Base-by-base conservation (phyloP, 2,329 filamentous ascomycete species). In the Xylogone sp. region DNA sequence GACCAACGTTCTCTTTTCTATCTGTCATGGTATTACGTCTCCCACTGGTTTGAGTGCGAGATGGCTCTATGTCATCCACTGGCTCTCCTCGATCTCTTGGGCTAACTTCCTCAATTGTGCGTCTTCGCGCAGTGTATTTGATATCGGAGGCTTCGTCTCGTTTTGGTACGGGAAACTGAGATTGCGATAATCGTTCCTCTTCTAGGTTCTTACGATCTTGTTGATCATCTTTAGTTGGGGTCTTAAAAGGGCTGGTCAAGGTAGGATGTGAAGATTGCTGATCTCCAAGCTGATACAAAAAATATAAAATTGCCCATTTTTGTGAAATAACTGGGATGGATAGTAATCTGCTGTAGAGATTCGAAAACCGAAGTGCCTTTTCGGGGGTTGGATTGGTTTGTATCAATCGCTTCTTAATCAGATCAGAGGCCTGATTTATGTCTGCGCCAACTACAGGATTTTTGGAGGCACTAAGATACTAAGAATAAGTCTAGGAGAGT, bases 301-400 rank as follows among this genome's bases (percentile, higher is more conserved):
- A 83, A 67, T 95, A 95, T 19, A 99, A 77, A 58, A 99, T 97
- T 2, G 88, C 90, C 91, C 92, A 97, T 79, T 99, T 99, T 69
- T 96, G 88, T 63, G 89, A 88, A 43, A 99, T 78, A 5, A 97
- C 92, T 0, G 92, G 92, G 58, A 97, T 84, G n/a, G 90, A 88
- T 21, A 97, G 77, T 18, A 99, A 80, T 51, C 90, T 82, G 29
- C 90, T 90, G 71, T 97, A 96, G 22, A 99, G 80, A 65, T 96
- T 95, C 21, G 90, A 87, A 70, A 97, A 96, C 55, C 86, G 82
- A 19, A 93, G 77, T 3, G 92, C 90, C 69, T 92, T 82, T 62
- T 82, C 83, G 20, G 77, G 88, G 57, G 81, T 87, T 44, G 82
- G 82, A 64, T 90, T 89, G 59, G 86, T 87, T 61, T 88, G 83